A percentile compares a stretch with the other conserved stretches of the same genome.
Evolutionary conservation across 768 basidiomycete genomes (phyloP).

Genomic region (Pulveroboletus sp.): DNA sequence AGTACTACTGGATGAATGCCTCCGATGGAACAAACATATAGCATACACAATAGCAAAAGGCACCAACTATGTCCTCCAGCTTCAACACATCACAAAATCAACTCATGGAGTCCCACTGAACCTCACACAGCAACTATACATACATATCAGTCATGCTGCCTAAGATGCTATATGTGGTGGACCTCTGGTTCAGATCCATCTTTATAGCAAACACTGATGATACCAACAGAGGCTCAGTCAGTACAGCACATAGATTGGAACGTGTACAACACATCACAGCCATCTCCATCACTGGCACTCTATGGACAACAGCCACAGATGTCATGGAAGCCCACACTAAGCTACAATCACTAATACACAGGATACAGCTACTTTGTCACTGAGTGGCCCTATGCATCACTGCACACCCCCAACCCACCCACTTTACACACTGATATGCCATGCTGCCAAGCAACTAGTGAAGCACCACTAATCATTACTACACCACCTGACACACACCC

Average conservation of each 20-base stretch:
- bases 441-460: not conserved
- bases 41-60: not conserved
- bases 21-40: not conserved
- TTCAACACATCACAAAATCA: not conserved
- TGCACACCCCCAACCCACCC: not conserved
- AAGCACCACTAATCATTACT: not conserved
- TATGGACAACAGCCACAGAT: not conserved
- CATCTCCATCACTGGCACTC: not conserved
- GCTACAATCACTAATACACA: not conserved
- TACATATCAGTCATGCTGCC: not conserved
- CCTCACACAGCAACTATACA: not conserved
- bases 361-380: not conserved
- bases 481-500: not conserved
- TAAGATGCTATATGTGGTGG: not conserved
- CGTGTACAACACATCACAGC: not conserved
- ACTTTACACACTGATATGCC: not conserved
- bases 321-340: not conserved
- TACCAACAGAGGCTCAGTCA: not conserved
- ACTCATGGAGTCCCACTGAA: not conserved
- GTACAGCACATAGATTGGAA: rapidly evolving
- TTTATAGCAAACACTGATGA: rapidly evolving
- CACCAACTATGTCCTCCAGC: not conserved
- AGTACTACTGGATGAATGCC: not conserved
- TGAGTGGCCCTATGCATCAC: not conserved
- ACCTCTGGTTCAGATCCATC: not conserved